These are phyloP conservation scores for Lablab purpureus DNA, from an alignment of 306 rosid species.

Conservation along the genomic window DNA sequence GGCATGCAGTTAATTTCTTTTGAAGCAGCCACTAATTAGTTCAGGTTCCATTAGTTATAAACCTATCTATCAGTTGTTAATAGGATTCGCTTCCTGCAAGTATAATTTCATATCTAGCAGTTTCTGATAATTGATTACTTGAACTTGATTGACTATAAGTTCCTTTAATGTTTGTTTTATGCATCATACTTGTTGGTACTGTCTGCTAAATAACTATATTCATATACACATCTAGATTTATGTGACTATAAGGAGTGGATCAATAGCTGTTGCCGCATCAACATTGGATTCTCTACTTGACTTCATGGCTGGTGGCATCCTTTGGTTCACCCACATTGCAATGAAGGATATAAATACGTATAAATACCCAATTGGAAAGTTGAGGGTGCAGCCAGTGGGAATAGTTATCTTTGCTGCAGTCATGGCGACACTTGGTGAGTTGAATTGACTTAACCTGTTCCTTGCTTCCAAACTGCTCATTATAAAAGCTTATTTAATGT, in stretches of 20 bases:
- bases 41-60: conserved; percentile 13
- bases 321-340: conserved; percentile 88
- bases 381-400: conserved; percentile 95
- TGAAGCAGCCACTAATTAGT: not conserved
- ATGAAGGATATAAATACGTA: conserved; percentile 83
- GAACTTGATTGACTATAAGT: not conserved
- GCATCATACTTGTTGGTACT: not conserved
- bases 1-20: not conserved
- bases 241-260: conserved; percentile 75
- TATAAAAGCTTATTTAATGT: no score
- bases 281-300: conserved; percentile 82
- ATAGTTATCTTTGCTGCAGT: conserved; percentile 90
- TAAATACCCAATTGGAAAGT: conserved; percentile 84
- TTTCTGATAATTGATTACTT: not conserved
- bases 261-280: conserved; percentile 84
- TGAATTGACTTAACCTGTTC: conserved; percentile 3
- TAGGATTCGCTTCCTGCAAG: conserved; percentile 1
- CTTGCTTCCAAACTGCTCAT: conserved; percentile 8
- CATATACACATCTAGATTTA: conserved; percentile 50
- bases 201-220: not conserved
- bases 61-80: not conserved
- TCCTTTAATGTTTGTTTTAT: not conserved
- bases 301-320: conserved; percentile 93
- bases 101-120: conserved; percentile 9
- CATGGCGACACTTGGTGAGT: conserved; percentile 86